A percentile compares a stretch with the other conserved stretches of the same genome.
These are phyloP conservation scores for Hirschioporus abietinus DNA, from an alignment of 768 basidiomycete species.

Conservation along the genomic window DNA sequence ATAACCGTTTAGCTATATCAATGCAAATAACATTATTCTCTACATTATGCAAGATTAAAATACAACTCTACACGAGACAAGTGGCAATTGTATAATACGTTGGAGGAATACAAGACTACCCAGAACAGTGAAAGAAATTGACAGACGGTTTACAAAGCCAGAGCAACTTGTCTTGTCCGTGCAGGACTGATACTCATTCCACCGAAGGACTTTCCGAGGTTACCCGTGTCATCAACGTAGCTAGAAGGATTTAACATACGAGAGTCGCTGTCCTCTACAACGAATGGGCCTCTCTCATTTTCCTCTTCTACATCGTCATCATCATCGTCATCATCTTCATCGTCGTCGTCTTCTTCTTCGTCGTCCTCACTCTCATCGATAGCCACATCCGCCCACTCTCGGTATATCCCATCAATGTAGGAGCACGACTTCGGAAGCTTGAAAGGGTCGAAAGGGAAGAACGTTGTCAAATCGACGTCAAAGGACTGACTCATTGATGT, in stretches of 20 bases:
- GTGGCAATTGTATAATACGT: background rate
- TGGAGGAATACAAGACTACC: background rate
- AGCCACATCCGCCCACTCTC: conserved; percentile 86
- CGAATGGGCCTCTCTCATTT: background rate
- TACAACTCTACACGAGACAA: background rate
- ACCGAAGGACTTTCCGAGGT: conserved; percentile 62
- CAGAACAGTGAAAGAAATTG: background rate
- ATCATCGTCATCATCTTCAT: conserved; percentile 37
- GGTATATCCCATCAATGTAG: conserved; percentile 80
- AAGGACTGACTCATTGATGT: conserved; percentile 22
- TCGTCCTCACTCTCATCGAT: conserved; percentile 64
- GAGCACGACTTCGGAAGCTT: conserved; percentile 71
- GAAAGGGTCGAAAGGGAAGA: conserved; percentile 99
- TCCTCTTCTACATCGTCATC: conserved; percentile 23
- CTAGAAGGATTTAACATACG: conserved; percentile 19
- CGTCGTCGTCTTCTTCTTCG: conserved; percentile 58
- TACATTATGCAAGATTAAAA: background rate
- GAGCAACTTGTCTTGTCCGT: conserved; percentile 11
- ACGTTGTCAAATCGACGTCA: conserved; percentile 77
- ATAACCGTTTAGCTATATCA: background rate
- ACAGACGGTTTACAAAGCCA: background rate
- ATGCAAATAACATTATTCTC: background rate
- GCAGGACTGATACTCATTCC: conserved; percentile 83
- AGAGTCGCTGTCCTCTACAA: background rate
- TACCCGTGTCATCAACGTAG: conserved; percentile 36